phyloP scores from a whole-genome alignment of 768 basidiomycete species.

The Multifurca ochricompacta region DNA sequence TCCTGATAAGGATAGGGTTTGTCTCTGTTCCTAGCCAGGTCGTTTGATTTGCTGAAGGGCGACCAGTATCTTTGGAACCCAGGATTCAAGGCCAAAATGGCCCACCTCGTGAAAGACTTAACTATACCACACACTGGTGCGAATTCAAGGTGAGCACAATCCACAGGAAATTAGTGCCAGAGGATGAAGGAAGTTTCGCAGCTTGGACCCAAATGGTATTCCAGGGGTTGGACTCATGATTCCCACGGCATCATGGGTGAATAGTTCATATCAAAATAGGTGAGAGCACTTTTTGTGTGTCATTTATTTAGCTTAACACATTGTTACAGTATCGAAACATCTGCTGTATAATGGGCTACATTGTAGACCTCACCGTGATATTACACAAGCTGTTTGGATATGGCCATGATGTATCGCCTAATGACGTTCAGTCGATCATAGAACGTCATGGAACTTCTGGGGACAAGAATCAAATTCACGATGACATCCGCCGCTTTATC shows the following conservation, averaged over 20 bases:
- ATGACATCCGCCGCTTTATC: not conserved
- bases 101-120: not conserved
- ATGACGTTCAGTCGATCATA: not conserved
- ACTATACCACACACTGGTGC: not conserved
- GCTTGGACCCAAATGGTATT: not conserved
- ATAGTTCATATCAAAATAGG: not conserved
- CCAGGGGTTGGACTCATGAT: not conserved
- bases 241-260: not conserved
- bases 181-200: not conserved
- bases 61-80: conserved; percentile 1
- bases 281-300: not conserved
- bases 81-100: not conserved
- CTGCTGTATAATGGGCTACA: conserved; percentile 3
- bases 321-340: not conserved
- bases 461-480: not conserved
- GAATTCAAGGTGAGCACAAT: not conserved
- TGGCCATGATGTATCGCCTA: not conserved
- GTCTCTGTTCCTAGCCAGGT: not conserved
- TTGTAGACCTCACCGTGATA: conserved; percentile 3
- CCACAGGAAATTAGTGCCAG: not conserved
- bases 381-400: not conserved
- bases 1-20: not conserved
- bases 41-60: not conserved
- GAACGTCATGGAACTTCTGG: not conserved
- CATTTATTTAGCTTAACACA: not conserved